Evolutionary conservation across 2,329 filamentous ascomycete genomes (phyloP).

Genomic region (Penicillium sp.): DNA sequence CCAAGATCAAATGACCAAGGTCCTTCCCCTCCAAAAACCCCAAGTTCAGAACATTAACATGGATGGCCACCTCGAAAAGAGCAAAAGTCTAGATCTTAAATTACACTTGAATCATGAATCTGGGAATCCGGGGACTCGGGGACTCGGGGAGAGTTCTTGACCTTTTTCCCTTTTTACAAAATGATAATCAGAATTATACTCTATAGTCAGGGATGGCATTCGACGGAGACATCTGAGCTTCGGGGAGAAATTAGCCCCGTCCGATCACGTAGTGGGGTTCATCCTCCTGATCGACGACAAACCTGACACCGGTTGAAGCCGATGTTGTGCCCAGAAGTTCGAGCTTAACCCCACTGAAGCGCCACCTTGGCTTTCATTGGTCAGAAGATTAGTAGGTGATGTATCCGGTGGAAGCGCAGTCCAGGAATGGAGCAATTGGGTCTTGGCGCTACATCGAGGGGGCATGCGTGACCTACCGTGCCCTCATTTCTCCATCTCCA

Average conservation of each 20-base stretch:
- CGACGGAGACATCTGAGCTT: not conserved
- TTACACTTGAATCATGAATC: not conserved
- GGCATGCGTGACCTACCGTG: not conserved
- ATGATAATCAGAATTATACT: not conserved
- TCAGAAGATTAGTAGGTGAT: rapidly evolving
- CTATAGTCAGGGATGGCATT: not conserved
- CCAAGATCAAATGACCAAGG: too few relatives aligned
- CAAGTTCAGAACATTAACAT: not conserved
- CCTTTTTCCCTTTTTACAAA: not conserved
- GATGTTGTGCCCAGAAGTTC: not conserved
- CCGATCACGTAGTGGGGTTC: not conserved
- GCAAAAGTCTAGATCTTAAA: not conserved
- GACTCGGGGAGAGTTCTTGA: not conserved
- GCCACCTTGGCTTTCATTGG: not conserved
- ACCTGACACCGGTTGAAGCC: not conserved
- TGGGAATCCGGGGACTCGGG: not conserved
- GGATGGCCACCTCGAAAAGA: not conserved
- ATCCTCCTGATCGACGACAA: not conserved
- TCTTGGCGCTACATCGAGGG: not conserved
- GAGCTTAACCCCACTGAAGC: not conserved
- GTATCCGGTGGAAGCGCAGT: not conserved
- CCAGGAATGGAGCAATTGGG: not conserved
- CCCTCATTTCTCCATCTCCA: not conserved
- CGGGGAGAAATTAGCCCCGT: not conserved
- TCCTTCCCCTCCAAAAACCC: too few relatives aligned